Conservation (phyloP, 192 early-diverging fungal genomes). For the Dimargaris cristalligena region DNA sequence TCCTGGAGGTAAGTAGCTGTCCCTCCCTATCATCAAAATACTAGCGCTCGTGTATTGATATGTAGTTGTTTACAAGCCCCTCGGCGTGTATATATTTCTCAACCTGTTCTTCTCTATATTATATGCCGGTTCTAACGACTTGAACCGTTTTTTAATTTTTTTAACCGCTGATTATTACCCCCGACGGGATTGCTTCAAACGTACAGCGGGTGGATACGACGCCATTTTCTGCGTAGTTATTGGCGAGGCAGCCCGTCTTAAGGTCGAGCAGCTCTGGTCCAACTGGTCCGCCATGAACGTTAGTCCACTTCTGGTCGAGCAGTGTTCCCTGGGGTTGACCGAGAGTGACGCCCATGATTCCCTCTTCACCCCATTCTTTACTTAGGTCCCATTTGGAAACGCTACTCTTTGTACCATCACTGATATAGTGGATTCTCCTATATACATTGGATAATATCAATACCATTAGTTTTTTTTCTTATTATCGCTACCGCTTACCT, state of each 20-base stretch:
- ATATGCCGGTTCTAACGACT: not conserved
- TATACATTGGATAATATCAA: too few species aligned
- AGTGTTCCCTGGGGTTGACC: constrained; percentile 44
- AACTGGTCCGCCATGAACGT: constrained; percentile 63
- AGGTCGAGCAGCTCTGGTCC: constrained; percentile 43
- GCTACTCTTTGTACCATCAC: too few species aligned
- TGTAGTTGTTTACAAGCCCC: not conserved
- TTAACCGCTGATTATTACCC: too few species aligned
- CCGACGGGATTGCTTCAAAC: not conserved
- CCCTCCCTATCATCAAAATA: too few species aligned
- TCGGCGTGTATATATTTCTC: not conserved
- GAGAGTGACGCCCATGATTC: too few species aligned
- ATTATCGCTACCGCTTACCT: too few species aligned
- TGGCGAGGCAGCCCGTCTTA: constrained; percentile 26
- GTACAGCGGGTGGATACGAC: constrained; percentile 84
- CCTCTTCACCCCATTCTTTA: too few species aligned
- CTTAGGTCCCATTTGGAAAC: too few species aligned
- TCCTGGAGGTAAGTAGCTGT: constrained; percentile 77
- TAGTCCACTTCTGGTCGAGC: constrained; percentile 57
- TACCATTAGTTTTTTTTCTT: too few species aligned
- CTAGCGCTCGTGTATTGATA: not conserved
- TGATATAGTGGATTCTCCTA: too few species aligned
- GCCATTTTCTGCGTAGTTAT: constrained; percentile 84
- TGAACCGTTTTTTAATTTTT: not conserved
- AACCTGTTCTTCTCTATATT: not conserved